A percentile compares a stretch with the other conserved stretches of the same genome.
phyloP scores from a whole-genome alignment of 495 filamentous ascomycete species.

The Penicillium dipodomyicola region DNA sequence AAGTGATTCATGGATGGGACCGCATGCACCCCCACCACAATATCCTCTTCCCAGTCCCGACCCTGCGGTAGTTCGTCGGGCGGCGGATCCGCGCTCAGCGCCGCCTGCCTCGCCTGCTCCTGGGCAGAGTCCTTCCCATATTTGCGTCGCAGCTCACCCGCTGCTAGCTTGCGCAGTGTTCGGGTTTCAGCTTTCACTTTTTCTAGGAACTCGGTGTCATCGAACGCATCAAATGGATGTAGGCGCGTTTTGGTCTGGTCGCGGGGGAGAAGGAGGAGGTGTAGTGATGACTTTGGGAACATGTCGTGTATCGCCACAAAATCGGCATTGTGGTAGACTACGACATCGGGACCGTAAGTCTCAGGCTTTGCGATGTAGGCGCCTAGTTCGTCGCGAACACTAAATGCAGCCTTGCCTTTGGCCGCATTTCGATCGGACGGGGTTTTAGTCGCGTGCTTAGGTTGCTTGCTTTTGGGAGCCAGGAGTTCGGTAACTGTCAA shows the following conservation, averaged over 20 bases:
- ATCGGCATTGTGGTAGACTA: conserved; percentile 66
- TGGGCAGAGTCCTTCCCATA: conserved; percentile 62
- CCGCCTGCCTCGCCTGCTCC: conserved; percentile 56
- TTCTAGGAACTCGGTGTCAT: conserved; percentile 67
- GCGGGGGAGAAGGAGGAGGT: conserved; percentile 83
- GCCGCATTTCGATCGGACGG: conserved; percentile 27
- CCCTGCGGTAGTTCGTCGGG: conserved; percentile 59
- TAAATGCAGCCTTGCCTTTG: conserved; percentile 32
- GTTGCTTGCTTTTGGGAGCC: conserved; percentile 54
- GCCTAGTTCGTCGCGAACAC: conserved; percentile 61
- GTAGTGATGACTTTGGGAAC: conserved; percentile 81
- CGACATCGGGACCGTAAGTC: conserved; percentile 55
- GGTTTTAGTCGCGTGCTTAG: conserved; percentile 29
- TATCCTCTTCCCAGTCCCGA: conserved; percentile 74
- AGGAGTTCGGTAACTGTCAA: conserved; percentile 66
- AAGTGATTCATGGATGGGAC: conserved; percentile 90
- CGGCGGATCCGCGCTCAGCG: conserved; percentile 47
- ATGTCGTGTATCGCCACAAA: conserved; percentile 82
- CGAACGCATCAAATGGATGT: conserved; percentile 78
- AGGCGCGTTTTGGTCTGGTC: conserved; percentile 56
- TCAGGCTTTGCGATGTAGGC: conserved; percentile 69
- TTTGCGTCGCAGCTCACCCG: conserved; percentile 69
- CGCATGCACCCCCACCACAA: conserved; percentile 78
- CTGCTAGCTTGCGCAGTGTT: conserved; percentile 63
- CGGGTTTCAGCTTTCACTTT: conserved; percentile 57